A percentile compares a stretch with the other conserved stretches of the same genome.
phyloP scores from a whole-genome alignment of 2,329 filamentous ascomycete species.

The Aspergillus luchuensis region DNA sequence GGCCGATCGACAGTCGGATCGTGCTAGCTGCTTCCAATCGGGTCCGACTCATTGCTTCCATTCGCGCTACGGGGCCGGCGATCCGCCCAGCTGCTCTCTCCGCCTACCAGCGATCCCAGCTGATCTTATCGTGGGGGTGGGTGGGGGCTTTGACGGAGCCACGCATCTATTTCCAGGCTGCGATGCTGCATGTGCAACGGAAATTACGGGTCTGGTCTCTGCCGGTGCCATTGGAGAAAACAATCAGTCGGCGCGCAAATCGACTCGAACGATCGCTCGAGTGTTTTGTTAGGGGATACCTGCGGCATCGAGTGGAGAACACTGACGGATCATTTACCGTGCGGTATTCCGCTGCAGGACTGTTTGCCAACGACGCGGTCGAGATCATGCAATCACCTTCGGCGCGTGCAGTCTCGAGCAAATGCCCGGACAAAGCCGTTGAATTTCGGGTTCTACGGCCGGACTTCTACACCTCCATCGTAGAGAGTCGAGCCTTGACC shows the following conservation, averaged over 20 bases:
- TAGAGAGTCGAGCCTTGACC: background rate
- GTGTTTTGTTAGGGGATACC: background rate
- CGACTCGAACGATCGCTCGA: background rate
- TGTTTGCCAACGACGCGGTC: background rate
- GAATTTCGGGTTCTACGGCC: background rate
- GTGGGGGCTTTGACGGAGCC: background rate
- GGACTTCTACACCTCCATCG: slow-evolving; percentile 3
- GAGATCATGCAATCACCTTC: background rate
- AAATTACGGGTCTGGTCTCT: background rate
- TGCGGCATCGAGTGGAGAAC: background rate
- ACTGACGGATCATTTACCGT: background rate
- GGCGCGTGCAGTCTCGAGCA: background rate
- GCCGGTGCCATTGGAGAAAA: background rate
- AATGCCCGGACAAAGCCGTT: background rate
- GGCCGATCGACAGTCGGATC: slow-evolving; percentile 5
- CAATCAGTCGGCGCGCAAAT: background rate
- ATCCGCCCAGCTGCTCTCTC: background rate
- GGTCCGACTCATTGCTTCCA: background rate
- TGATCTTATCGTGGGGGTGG: slow-evolving; percentile 5
- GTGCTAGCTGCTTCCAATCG: background rate
- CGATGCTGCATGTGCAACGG: background rate
- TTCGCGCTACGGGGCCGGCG: background rate
- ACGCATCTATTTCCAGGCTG: slow-evolving; percentile 1
- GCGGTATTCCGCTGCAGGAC: background rate
- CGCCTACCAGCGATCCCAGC: background rate